A percentile compares a stretch with the other conserved stretches of the same genome.
Conservation (phyloP, 768 basidiomycete species). For the Stropharia rugosoannulata region DNA sequence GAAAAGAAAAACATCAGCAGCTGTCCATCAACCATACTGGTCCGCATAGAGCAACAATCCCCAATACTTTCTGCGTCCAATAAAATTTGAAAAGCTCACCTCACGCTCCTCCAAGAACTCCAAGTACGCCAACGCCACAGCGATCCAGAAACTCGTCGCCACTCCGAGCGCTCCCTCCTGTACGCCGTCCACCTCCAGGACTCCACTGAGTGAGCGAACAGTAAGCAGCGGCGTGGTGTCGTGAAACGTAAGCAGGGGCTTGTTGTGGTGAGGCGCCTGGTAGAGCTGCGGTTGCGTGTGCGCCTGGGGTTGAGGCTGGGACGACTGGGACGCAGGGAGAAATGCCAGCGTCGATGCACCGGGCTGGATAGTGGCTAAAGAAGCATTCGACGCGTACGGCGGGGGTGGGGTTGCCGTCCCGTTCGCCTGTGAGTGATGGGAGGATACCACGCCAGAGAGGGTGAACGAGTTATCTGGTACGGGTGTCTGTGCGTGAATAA, state of each 20-base stretch:
- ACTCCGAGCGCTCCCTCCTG: conserved; percentile 64
- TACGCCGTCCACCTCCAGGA: conserved; percentile 59
- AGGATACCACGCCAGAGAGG: conserved; percentile 34
- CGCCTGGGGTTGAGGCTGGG: too few species aligned
- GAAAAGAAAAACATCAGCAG: background rate
- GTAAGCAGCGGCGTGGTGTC: conserved; percentile 71
- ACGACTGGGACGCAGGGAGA: background rate
- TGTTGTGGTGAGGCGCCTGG: conserved; percentile 26
- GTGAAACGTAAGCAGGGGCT: conserved; percentile 57
- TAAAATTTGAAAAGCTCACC: conserved; percentile 39
- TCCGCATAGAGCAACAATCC: background rate
- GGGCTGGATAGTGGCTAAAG: conserved; percentile 4
- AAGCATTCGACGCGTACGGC: conserved; percentile 30
- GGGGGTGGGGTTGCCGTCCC: conserved; percentile 29
- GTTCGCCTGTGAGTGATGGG: conserved; percentile 12
- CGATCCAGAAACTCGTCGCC: conserved; percentile 77
- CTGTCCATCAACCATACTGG: too few species aligned
- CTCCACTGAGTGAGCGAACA: conserved; percentile 54
- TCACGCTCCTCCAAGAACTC: conserved; percentile 79
- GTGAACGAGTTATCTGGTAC: conserved; percentile 49
- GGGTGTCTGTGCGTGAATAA: too few species aligned
- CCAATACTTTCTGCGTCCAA: background rate
- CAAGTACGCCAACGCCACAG: conserved; percentile 70
- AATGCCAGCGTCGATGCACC: conserved; percentile 14
- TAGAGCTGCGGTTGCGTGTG: background rate